Evolutionary conservation across 129 eudicot species (phyloP).

Genomic region (Logfia minima): DNA sequence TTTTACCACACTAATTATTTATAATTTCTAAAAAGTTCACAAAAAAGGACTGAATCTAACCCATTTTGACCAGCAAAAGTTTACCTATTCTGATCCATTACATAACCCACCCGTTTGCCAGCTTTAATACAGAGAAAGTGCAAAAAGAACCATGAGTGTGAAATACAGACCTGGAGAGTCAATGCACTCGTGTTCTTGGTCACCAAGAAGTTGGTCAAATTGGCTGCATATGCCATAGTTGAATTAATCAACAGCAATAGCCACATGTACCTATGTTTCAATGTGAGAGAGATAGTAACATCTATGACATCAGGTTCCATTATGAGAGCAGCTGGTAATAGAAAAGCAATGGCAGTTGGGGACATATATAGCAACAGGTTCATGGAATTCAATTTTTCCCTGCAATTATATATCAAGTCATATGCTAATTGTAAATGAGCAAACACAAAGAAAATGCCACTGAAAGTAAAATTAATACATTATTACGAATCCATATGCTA

Average conservation of each 20-base stretch:
- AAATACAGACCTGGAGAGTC: slow-evolving; percentile 81
- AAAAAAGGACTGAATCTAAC: neutral
- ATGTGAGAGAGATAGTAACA: slow-evolving; percentile 56
- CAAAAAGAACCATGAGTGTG: slow-evolving; percentile 1
- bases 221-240: slow-evolving; percentile 89
- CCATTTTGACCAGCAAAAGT: neutral
- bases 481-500: neutral
- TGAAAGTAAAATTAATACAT: neutral
- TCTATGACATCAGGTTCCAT: slow-evolving; percentile 94
- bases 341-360: slow-evolving; percentile 77
- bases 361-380: slow-evolving; percentile 95
- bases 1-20: neutral
- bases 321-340: slow-evolving; percentile 74
- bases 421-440: neutral
- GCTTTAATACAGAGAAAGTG: neutral
- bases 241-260: slow-evolving; percentile 68
- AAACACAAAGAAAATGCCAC: neutral
- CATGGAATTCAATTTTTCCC: slow-evolving; percentile 98
- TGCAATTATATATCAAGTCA: slow-evolving; percentile 32
- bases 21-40: neutral
- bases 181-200: slow-evolving; percentile 97
- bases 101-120: neutral
- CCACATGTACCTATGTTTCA: slow-evolving; percentile 70
- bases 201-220: slow-evolving; percentile 89
- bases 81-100: neutral